phyloP scores from a whole-genome alignment of 768 basidiomycete genomes.

The Antrodiella citrinella region DNA sequence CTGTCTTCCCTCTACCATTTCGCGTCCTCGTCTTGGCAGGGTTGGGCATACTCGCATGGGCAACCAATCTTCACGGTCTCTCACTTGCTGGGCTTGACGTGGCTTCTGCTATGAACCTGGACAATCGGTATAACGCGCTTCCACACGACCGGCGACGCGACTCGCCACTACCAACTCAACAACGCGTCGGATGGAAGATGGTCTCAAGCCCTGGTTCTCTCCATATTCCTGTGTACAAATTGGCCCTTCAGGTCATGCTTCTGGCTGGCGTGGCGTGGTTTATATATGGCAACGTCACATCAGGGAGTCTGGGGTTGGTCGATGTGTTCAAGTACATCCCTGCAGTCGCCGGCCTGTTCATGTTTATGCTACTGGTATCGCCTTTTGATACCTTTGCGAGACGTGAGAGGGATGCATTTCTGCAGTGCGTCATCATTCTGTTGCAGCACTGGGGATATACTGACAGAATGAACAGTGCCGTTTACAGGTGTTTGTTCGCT shows the following conservation, averaged over 20 bases:
- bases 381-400: conserved; percentile 65
- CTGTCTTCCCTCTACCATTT: conserved; percentile 82
- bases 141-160: conserved; percentile 4
- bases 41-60: conserved; percentile 84
- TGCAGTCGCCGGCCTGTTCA: conserved; percentile 51
- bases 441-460: too few species aligned
- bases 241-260: conserved; percentile 50
- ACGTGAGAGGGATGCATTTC: conserved; percentile 67
- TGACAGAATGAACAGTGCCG: too few species aligned
- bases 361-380: conserved; percentile 49
- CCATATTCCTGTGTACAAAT: conserved; percentile 57
- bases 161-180: conserved; percentile 19
- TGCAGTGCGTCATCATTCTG: conserved; percentile 48
- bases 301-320: conserved; percentile 48
- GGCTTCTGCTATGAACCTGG: conserved; percentile 58
- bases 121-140: neutral
- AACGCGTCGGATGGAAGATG: conserved; percentile 23
- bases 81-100: conserved; percentile 68
- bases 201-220: conserved; percentile 33
- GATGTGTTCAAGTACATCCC: conserved; percentile 76
- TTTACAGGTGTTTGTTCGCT: conserved; percentile 71
- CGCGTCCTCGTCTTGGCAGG: conserved; percentile 78
- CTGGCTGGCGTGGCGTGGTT: conserved; percentile 67
- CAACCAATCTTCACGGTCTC: conserved; percentile 85
- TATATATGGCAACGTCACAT: conserved; percentile 53